Evolutionary conservation across 306 rosid species (phyloP), one percentile per base, ranked within the genome.

Genomic region (Phaseolus lunatus): DNA sequence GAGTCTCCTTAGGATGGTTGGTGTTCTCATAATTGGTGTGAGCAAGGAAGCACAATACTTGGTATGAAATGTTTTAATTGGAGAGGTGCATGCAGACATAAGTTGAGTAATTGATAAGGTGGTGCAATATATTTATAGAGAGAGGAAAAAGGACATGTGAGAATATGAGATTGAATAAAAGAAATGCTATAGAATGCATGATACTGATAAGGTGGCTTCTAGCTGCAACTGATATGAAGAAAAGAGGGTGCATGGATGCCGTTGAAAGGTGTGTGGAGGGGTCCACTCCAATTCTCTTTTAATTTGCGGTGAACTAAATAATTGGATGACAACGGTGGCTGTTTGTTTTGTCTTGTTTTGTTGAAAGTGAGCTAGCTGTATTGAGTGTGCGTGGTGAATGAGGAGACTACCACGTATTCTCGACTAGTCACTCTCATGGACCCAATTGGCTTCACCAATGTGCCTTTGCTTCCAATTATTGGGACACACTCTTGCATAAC

Each of bases 361-460:
- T 7, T 45, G 22, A 76, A 19, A n/a, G 56, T 78, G 87, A 80
- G 85, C 80, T 83, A 80, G 87, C 84, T 83, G 85, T 49, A 49
- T 1, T 24, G 41, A 67, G 58, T 57, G 49, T 67, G 84, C 76
- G 81, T 77, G 81, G 82, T n/a, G 27, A n/a, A 35, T 71, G 23
- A 76, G 35, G 20, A 78, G 57, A 58, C 48, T 24, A 26, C 54
- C 84, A 81, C 84, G 59, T 78, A 67, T 41, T 29, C 9, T 29
- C 9, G 1, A 35, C 41, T 0, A 8, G 7, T 27, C 0, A 3
- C 33, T 53, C 19, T 27, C 15, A 33, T 33, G 2, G 39, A 33
- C 39, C 39, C 9, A 6, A 7, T 37, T 2, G 2, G 2, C 10
- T 37, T 37, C 43, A 37, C 44, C 41, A 22, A 44, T 23, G 16